Percentiles rank a stretch among this genome's conserved stretches.
Conservation (phyloP, 768 basidiomycete species). For the Epithele typhae region DNA sequence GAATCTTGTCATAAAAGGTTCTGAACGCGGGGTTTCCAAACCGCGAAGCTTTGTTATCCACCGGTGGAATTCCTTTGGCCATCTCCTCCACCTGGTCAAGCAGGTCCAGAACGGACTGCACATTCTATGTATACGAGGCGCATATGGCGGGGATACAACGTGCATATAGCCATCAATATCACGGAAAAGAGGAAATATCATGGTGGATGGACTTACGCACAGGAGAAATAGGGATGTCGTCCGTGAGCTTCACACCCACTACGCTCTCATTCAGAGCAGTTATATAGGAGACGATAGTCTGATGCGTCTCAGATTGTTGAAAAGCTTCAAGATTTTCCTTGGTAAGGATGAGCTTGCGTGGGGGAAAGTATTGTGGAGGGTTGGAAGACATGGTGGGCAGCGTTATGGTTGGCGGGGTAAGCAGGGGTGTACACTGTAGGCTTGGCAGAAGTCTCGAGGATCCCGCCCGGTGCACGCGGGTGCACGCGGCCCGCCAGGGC, state of each 20-base stretch:
- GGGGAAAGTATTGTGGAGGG: slow-evolving; percentile 36
- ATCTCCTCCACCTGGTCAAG: slow-evolving; percentile 65
- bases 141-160: too few species aligned
- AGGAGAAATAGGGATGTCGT: slow-evolving; percentile 50
- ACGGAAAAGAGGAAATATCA: not conserved
- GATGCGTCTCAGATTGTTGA: slow-evolving; percentile 67
- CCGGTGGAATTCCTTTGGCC: slow-evolving; percentile 71
- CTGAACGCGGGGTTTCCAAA: slow-evolving; percentile 98
- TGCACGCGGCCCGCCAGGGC: too few species aligned
- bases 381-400: too few species aligned
- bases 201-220: slow-evolving; percentile 39
- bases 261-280: slow-evolving; percentile 72
- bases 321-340: slow-evolving; percentile 80
- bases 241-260: slow-evolving; percentile 70
- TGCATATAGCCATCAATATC: not conserved
- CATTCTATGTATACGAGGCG: too few species aligned
- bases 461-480: too few species aligned
- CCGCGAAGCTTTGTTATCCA: slow-evolving; percentile 85
- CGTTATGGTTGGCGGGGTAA: too few species aligned
- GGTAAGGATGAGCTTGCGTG: slow-evolving; percentile 71
- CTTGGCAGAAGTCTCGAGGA: too few species aligned
- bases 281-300: slow-evolving; percentile 65
- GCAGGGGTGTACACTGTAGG: too few species aligned
- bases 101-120: slow-evolving; percentile 55
- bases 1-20: slow-evolving; percentile 81